Base-by-base conservation (phyloP, 441 rosid genomes). In the Gossypium davidsonii region DNA sequence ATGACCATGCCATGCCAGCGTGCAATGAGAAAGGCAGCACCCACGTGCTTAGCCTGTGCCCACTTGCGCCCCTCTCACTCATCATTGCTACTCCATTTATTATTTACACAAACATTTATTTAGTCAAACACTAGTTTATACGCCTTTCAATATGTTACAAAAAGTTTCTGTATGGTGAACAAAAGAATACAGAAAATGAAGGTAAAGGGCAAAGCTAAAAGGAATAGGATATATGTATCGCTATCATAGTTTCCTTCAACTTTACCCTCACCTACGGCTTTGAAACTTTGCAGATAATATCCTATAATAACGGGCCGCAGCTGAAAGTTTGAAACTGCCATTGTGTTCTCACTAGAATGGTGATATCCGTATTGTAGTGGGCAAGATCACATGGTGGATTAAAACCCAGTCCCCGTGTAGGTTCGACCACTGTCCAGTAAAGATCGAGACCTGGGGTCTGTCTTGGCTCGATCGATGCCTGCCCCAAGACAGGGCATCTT, bases 11-110 rank as follows among this genome's bases (percentile, higher is more conserved):
- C 71, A 67, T 68, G 84, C 79, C 91, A 87, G 89, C 87, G 92
- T 86, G 95, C 93, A 69, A 84, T 71, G 85, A 77, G 79, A 85
- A 83, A 76, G 80, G 83, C 79, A 80, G 83, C 73, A 76, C 88
- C 93, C 89, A 86, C 90, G 83, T 85, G 88, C 88, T 83, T 85
- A 82, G 79, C 86, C 88, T 86, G 85, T 81, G 85, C 90, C 92
- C 91, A 88, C 88, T 75, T 77, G 76, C 73, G 82, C 72, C 80
- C 76, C 76, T 79, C 84, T 31, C 76, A 56, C 86, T 84, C 88
- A 73, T 73, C 71, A 73, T 73, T 73, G 76, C 76, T 48, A 31
- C 79, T 39, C 51, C 84, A 51, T 74, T 73, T 70, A 23, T 67
- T n/a, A 49, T 66, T 66, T 64, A 72, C 77, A 69, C 56, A 14